phyloP scores from a whole-genome alignment of 495 filamentous ascomycete species.

The Entonaema liquescens region DNA sequence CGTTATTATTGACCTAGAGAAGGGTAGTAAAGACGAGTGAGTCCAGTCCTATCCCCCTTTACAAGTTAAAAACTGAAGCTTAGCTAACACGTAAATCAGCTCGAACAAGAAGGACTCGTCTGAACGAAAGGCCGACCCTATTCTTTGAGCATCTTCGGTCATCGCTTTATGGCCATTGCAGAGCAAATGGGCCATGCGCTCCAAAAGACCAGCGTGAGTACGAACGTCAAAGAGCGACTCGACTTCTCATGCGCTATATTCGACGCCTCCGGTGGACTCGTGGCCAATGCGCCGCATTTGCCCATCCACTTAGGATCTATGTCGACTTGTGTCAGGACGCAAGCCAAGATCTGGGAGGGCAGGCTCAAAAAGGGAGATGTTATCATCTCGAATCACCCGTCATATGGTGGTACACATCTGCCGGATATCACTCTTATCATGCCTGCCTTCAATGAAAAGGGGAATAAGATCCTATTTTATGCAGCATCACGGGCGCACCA shows the following conservation, averaged over 20 bases:
- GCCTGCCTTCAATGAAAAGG: conserved; percentile 80
- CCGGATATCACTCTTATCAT: conserved; percentile 96
- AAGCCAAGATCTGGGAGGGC: conserved; percentile 92
- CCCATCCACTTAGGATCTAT: conserved; percentile 91
- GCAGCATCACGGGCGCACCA: conserved; percentile 96
- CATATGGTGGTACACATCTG: conserved; percentile 81
- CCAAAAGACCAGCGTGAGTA: conserved; percentile 96
- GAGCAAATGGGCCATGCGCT: conserved; percentile 97
- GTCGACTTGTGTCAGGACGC: conserved; percentile 93
- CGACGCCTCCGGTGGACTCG: conserved; percentile 86
- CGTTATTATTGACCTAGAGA: conserved; percentile 75
- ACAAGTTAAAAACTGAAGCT: neutral
- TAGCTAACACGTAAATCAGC: conserved; percentile 35
- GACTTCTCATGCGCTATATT: conserved; percentile 98
- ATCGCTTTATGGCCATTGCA: conserved; percentile 98
- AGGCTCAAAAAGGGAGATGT: conserved; percentile 92
- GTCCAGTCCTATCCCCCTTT: neutral
- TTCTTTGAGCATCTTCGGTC: conserved; percentile 96
- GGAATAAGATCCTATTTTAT: conserved; percentile 92
- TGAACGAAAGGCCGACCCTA: conserved; percentile 75
- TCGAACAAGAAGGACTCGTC: conserved; percentile 49
- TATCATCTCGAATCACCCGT: conserved; percentile 94
- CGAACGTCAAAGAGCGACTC: conserved; percentile 96
- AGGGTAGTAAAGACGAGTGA: conserved; percentile 60
- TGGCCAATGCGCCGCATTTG: conserved; percentile 94